These are phyloP conservation scores for Cryptococcus sp. DNA, from an alignment of 1,284 basidiomycete genomes.

Conservation along the genomic window DNA sequence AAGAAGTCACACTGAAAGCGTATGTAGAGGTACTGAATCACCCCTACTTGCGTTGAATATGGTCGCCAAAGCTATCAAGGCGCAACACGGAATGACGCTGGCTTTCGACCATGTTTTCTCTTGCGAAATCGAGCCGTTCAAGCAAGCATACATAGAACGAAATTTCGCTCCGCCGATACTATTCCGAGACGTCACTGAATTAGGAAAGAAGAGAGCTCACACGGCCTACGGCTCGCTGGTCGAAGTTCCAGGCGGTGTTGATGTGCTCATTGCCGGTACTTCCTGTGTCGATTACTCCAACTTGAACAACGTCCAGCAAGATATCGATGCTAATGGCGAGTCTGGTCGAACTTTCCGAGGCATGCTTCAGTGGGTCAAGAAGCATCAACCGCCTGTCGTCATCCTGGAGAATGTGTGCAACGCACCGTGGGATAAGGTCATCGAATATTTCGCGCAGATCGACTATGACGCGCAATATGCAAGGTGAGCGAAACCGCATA, in stretches of 20 bases:
- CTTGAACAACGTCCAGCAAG: conserved; percentile 90
- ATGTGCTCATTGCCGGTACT: conserved; percentile 82
- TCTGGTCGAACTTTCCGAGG: conserved; percentile 86
- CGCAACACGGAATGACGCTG: conserved; percentile 67
- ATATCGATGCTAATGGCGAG: conserved; percentile 81
- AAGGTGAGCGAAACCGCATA: conserved; percentile 47
- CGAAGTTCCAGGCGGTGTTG: conserved; percentile 85
- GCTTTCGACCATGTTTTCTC: conserved; percentile 92
- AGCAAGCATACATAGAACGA: conserved; percentile 95
- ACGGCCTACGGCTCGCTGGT: conserved; percentile 89
- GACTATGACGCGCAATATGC: conserved; percentile 73
- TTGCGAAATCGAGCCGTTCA: conserved; percentile 97
- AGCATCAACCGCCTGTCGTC: conserved; percentile 83
- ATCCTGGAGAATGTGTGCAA: conserved; percentile 92
- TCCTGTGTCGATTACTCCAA: conserved; percentile 97
- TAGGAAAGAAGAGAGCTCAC: conserved; percentile 74
- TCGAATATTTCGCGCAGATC: conserved; percentile 71
- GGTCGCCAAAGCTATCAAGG: conserved; percentile 70
- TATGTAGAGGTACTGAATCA: conserved; percentile 83
- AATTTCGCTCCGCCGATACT: conserved; percentile 81
- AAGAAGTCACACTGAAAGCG: conserved; percentile 4
- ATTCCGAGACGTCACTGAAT: conserved; percentile 91
- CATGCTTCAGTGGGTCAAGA: conserved; percentile 90
- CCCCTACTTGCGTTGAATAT: conserved; percentile 86
- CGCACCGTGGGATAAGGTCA: conserved; percentile 82